phyloP scores from a whole-genome alignment of 2,329 filamentous ascomycete species.

The Fusarium algeriense region DNA sequence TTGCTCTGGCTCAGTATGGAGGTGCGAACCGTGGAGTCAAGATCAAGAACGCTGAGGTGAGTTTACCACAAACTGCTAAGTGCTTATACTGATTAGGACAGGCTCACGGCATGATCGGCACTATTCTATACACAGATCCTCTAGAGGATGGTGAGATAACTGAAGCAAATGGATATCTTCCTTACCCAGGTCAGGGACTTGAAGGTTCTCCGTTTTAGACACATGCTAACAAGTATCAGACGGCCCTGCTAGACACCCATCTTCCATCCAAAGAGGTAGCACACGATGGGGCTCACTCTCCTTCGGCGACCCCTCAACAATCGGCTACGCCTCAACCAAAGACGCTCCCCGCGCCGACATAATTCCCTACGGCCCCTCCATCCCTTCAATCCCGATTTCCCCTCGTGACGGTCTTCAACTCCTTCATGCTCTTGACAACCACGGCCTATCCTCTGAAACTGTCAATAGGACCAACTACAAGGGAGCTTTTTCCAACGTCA shows the following conservation, averaged over 20 bases:
- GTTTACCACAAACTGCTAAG: fast-evolving
- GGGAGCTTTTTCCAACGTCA: conserved; percentile 29
- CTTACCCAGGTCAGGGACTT: conserved; percentile 17
- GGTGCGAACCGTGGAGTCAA: conserved; percentile 35
- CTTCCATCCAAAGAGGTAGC: conserved; percentile 35
- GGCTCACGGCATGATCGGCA: conserved; percentile 32
- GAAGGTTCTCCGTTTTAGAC: fast-evolving
- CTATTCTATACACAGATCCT: conserved; percentile 25
- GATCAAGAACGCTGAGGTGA: conserved; percentile 34
- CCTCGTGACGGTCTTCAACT: conserved; percentile 28
- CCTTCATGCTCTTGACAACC: conserved; percentile 13
- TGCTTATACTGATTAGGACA: fast-evolving
- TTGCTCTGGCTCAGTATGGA: conserved; percentile 21
- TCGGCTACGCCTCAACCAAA: conserved; percentile 38
- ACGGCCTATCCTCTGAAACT: conserved; percentile 11
- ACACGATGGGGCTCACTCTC: conserved; percentile 37
- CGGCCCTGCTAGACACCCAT: conserved; percentile 34
- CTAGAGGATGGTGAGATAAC: conserved; percentile 32
- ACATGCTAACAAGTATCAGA: background rate
- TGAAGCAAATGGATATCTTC: conserved; percentile 26
- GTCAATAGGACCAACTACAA: conserved; percentile 33
- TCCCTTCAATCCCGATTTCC: conserved; percentile 32
- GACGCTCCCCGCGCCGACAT: conserved; percentile 32
- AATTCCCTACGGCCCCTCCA: conserved; percentile 25
- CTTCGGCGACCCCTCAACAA: conserved; percentile 37